Percentiles rank a stretch among this genome's conserved stretches.
Conservation (phyloP, 192 early-diverging fungal genomes). For the Coemansia sp. region DNA sequence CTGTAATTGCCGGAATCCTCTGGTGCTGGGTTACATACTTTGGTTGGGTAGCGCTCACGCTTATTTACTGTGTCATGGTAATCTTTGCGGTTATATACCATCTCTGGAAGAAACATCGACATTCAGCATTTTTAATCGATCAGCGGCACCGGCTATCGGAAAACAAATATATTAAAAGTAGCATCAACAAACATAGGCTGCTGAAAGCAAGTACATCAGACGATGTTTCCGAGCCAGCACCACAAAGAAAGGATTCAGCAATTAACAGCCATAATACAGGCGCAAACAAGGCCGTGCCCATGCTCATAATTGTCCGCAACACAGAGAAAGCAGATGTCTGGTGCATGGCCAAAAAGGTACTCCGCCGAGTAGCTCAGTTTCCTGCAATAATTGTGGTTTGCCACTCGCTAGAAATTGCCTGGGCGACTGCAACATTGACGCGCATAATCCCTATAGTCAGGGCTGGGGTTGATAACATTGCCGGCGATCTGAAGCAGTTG, state of each 20-base stretch:
- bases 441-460: conserved; percentile 16
- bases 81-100: conserved; percentile 17
- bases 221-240: not conserved
- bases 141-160: conserved; percentile 5
- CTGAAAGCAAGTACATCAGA: not conserved
- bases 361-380: conserved; percentile 36
- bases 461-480: not conserved
- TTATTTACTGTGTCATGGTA: conserved; percentile 15
- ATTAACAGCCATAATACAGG: no score
- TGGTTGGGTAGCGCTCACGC: conserved; percentile 32
- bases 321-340: conserved; percentile 12
- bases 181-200: no score
- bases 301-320: conserved; percentile 16
- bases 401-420: conserved; percentile 24
- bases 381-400: conserved; percentile 27
- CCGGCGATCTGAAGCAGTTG: conserved; percentile 15
- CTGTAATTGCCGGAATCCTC: conserved; percentile 21
- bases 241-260: not conserved
- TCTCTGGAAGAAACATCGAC: conserved; percentile 12
- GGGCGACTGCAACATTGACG: conserved; percentile 24
- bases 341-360: conserved; percentile 21
- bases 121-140: conserved; percentile 5
- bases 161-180: no score
- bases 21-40: conserved; percentile 41
- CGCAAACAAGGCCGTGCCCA: no score